Conservation (phyloP, 139 green algal species). For the Chlamydomonas eustigma region DNA sequence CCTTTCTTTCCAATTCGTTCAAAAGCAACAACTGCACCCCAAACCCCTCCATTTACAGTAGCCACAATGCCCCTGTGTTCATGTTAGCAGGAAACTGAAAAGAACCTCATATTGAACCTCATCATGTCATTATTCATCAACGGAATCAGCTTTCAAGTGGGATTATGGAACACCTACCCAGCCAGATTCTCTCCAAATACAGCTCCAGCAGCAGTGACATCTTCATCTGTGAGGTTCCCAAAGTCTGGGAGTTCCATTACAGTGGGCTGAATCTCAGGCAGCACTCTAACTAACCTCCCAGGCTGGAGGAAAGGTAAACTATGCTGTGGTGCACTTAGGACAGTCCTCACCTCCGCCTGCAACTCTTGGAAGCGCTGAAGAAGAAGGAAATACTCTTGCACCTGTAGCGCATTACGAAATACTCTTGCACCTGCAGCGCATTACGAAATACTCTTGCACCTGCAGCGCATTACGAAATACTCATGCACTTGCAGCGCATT, state of each 20-base stretch:
- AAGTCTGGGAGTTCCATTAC: not conserved
- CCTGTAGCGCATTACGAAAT: no score
- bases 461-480: no score
- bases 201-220: not conserved
- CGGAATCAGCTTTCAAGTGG: no score
- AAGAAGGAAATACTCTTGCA: conserved; percentile 29
- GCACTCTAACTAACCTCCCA: conserved; percentile 68
- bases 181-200: conserved; percentile 1
- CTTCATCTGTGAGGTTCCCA: not conserved
- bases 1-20: conserved; percentile 50
- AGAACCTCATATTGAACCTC: not conserved
- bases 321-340: conserved; percentile 29
- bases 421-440: no score
- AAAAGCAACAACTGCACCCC: conserved; percentile 81
- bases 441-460: no score
- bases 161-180: no score
- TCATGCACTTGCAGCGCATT: no score
- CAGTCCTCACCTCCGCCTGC: conserved; percentile 22
- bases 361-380: conserved; percentile 41
- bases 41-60: conserved; percentile 41
- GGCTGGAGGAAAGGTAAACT: conserved; percentile 83
- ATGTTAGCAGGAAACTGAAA: not conserved
- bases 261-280: conserved; percentile 12
- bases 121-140: not conserved
- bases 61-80: conserved; percentile 12